phyloP scores from a whole-genome alignment of 805 yeast genomes.

The Myxozyma kluyveri region DNA sequence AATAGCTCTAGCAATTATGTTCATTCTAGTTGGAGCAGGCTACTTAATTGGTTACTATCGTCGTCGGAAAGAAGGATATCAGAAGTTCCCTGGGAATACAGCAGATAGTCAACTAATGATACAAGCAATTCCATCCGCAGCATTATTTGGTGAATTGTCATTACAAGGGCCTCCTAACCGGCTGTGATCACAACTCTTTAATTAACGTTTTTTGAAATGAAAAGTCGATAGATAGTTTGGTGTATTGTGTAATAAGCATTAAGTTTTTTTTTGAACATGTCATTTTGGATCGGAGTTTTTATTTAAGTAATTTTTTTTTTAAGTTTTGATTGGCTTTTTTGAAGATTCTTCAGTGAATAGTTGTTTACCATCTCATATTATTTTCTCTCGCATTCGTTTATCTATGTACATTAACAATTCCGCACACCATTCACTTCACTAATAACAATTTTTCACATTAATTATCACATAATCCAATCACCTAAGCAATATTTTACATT shows the following conservation, averaged over 20 bases:
- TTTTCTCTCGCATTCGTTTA: too few species aligned
- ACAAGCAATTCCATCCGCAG: slow-evolving; percentile 11
- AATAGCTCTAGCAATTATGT: slow-evolving; percentile 54
- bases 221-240: neutral
- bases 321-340: too few species aligned
- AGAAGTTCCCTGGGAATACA: slow-evolving; percentile 11
- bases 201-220: slow-evolving; percentile 4
- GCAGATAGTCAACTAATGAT: slow-evolving; percentile 12
- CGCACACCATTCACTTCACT: too few species aligned
- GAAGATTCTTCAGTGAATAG: too few species aligned
- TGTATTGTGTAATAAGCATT: neutral
- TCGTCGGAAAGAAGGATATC: slow-evolving; percentile 43
- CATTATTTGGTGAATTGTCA: slow-evolving; percentile 6
- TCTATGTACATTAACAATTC: too few species aligned
- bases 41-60: slow-evolving; percentile 43
- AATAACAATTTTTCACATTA: too few species aligned
- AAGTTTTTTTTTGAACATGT: neutral
- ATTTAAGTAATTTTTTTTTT: neutral
- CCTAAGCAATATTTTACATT: too few species aligned
- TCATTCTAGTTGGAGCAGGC: slow-evolving; percentile 45
- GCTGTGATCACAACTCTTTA: too few species aligned
- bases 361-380: too few species aligned
- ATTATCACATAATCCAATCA: too few species aligned
- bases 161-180: too few species aligned
- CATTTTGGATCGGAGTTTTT: neutral